phyloP scores from a whole-genome alignment of 257 asterid genomes.

The Galeopsis tetrahit region DNA sequence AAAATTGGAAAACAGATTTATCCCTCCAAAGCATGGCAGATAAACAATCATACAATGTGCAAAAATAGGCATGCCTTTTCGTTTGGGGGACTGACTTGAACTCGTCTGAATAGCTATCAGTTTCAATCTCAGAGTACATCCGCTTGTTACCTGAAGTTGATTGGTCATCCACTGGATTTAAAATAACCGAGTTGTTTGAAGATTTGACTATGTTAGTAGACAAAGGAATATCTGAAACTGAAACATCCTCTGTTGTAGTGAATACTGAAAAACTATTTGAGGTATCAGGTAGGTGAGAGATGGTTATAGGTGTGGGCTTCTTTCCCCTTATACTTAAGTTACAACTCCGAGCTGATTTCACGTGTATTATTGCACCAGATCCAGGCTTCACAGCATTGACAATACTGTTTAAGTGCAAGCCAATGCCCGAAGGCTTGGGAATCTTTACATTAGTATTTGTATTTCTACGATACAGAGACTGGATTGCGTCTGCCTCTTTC shows the following conservation, averaged over 20 bases:
- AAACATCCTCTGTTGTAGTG: slow-evolving; percentile 38
- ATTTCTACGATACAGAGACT: slow-evolving; percentile 37
- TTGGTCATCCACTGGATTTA: slow-evolving; percentile 47
- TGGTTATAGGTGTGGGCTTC: slow-evolving; percentile 41
- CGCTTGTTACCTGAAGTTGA: slow-evolving; percentile 44
- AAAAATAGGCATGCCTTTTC: slow-evolving; percentile 61
- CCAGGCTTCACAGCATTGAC: slow-evolving; percentile 52
- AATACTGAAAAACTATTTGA: slow-evolving; percentile 36
- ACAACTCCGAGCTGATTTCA: slow-evolving; percentile 52
- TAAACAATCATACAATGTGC: slow-evolving; percentile 11
- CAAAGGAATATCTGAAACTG: slow-evolving; percentile 39
- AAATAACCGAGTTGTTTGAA: slow-evolving; percentile 37
- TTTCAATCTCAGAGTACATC: slow-evolving; percentile 37
- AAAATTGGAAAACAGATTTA: slow-evolving; percentile 31
- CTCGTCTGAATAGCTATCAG: slow-evolving; percentile 40
- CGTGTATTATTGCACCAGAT: slow-evolving; percentile 46
- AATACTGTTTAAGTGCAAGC: slow-evolving; percentile 78
- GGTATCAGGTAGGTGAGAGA: slow-evolving; percentile 37
- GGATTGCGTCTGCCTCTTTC: slow-evolving; percentile 42
- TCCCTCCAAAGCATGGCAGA: slow-evolving; percentile 25
- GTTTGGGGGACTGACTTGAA: slow-evolving; percentile 51
- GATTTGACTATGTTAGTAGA: slow-evolving; percentile 38
- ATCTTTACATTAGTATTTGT: slow-evolving; percentile 36
- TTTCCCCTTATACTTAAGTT: slow-evolving; percentile 46
- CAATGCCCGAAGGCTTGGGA: slow-evolving; percentile 71